phyloP scores from a whole-genome alignment of 2,329 filamentous ascomycete species.

The Colletotrichum cordylinicola region DNA sequence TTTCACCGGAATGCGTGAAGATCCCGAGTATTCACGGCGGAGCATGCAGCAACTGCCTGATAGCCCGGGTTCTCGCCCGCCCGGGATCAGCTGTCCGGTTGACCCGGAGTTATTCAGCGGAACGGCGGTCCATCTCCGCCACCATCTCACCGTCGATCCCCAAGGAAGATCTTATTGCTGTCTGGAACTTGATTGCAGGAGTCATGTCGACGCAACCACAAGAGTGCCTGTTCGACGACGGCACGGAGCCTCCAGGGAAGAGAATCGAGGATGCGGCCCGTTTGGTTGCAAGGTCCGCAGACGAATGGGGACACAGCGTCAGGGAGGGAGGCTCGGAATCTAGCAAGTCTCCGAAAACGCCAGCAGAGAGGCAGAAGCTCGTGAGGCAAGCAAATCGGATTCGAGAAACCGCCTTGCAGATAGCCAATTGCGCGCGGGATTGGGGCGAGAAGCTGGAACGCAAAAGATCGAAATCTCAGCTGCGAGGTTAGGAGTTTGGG shows the following conservation, averaged over 20 bases:
- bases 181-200: conserved; percentile 31
- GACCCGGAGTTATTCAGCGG: conserved; percentile 14
- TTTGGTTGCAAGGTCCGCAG: conserved; percentile 29
- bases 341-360: neutral
- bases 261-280: conserved; percentile 30
- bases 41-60: conserved; percentile 30
- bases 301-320: conserved; percentile 27
- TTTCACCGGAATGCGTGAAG: conserved; percentile 29
- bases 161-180: conserved; percentile 30
- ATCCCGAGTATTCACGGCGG: conserved; percentile 18
- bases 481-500: neutral
- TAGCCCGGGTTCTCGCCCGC: conserved; percentile 22
- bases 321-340: neutral
- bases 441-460: conserved; percentile 19
- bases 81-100: neutral
- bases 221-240: conserved; percentile 84
- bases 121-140: conserved; percentile 20
- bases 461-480: conserved; percentile 11
- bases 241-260: conserved; percentile 25
- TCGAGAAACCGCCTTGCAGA: conserved; percentile 17
- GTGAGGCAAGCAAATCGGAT: conserved; percentile 12
- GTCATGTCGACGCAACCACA: conserved; percentile 99
- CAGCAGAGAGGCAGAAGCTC: neutral
- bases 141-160: conserved; percentile 20
- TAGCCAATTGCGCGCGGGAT: conserved; percentile 10